A percentile compares a stretch with the other conserved stretches of the same genome.
phyloP scores from a whole-genome alignment of 1,284 basidiomycete species.

The Bondarzewia mesenterica region DNA sequence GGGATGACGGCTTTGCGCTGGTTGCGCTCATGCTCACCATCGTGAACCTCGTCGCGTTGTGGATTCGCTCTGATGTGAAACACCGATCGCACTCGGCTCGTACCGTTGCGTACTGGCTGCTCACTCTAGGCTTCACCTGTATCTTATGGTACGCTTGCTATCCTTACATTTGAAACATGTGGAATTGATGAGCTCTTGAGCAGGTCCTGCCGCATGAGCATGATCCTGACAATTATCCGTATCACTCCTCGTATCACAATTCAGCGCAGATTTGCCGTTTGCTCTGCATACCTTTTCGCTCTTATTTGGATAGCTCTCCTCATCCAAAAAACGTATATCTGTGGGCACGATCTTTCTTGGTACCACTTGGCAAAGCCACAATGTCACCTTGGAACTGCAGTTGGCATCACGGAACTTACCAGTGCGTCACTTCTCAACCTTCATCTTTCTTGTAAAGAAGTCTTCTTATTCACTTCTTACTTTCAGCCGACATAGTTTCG shows the following conservation, averaged over 20 bases:
- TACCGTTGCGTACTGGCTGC: slow-evolving; percentile 22
- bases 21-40: slow-evolving; percentile 15
- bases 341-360: slow-evolving; percentile 14
- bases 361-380: slow-evolving; percentile 14
- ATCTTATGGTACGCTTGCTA: slow-evolving; percentile 18
- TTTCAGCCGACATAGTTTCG: slow-evolving; percentile 19
- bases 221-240: slow-evolving; percentile 21
- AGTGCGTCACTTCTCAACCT: slow-evolving; percentile 14
- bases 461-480: neutral
- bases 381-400: slow-evolving; percentile 19
- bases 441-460: no score
- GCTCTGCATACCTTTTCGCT: neutral
- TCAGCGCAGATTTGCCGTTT: slow-evolving; percentile 14
- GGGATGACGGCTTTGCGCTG: slow-evolving; percentile 23
- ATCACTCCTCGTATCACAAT: slow-evolving; percentile 19
- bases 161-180: neutral
- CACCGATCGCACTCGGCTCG: slow-evolving; percentile 13
- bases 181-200: neutral
- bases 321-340: neutral
- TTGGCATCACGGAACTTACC: slow-evolving; percentile 19
- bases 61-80: slow-evolving; percentile 17
- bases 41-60: slow-evolving; percentile 18
- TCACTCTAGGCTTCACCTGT: slow-evolving; percentile 18
- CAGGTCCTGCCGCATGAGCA: slow-evolving; percentile 23
- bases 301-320: neutral